Evolutionary conservation across 1,284 basidiomycete species (phyloP), one percentile per base, ranked within the genome.

Genomic region (Rhodotorula mucilaginosa): DNA sequence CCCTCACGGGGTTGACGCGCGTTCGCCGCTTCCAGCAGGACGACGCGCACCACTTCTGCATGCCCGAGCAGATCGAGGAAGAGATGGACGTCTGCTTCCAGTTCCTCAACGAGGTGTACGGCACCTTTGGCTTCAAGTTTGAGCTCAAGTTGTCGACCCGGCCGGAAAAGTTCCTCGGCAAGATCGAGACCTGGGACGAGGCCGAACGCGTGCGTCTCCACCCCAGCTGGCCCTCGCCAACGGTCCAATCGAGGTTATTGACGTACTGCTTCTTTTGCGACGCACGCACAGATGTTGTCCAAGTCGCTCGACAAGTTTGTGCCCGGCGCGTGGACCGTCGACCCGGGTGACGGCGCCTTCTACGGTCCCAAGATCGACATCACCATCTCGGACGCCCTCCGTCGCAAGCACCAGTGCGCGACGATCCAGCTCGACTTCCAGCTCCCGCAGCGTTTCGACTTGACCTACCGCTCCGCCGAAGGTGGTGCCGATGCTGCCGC

Each of bases 401-500:
- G 87, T 72, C 89, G 95, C 62, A 92, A 93, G 49, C 95, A 94
- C 88, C 97, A 99, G 83, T 99, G 97, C 78, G 96, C 95, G 59
- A 99, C 97, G 6, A 98, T 99, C 81, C 92, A 99, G 83, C 91
- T 99, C 76, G 97, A 99, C 84, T 99, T 98, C 88, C 93, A 99
- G 82, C 87, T 99, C 15, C 97, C 97, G n/a, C 90, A 97, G 80
- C 89, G 93, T 63, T 99, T 99, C 86, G 90, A 97, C 82, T 86
- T 99, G 74, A 90, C 90, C 80, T 99, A 94, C 84, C 90, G 93
- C 57, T 75, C 82, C 7, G 83, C 83, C 46, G 86, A 79, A 57
- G 72, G 89, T 65, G 89, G 89, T 70, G 83, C 84, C 26, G 82
- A 79, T 13, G 66, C 60, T 26, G 62, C 39, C 19, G 52, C 23